A percentile compares a stretch with the other conserved stretches of the same genome.
Conservation (phyloP, 176 grass and related monocot genomes). For the Urochloa ruziziensis region DNA sequence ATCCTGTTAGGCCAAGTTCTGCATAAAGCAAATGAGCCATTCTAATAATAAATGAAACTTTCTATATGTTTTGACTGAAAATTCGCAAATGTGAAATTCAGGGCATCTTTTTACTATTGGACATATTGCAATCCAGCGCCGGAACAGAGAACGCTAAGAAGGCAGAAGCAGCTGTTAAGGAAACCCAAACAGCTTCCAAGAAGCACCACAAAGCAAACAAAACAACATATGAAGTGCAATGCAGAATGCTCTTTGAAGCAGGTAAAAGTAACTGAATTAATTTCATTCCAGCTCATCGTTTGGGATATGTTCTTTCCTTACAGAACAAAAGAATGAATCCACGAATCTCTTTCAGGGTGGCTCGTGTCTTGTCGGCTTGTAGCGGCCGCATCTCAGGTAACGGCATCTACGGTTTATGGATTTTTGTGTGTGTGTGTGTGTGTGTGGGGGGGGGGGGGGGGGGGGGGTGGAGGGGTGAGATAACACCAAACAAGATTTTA, state of each 20-base stretch:
- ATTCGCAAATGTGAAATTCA: not conserved
- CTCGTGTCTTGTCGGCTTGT: not conserved
- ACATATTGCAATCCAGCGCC: not conserved
- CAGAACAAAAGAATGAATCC: not conserved
- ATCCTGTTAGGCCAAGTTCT: not conserved
- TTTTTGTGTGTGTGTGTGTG: too few relatives aligned
- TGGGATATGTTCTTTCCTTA: constrained; percentile 5
- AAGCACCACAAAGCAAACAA: not conserved
- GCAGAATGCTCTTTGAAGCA: not conserved
- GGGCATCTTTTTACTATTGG: not conserved
- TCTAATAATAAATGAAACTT: not conserved
- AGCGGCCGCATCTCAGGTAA: not conserved
- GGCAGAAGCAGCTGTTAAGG: not conserved
- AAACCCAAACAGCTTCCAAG: not conserved
- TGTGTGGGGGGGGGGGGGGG: too few relatives aligned
- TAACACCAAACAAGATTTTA: not conserved
- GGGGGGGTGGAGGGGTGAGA: too few relatives aligned
- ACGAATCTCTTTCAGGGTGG: not conserved
- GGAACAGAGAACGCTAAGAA: not conserved
- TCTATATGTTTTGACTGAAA: not conserved
- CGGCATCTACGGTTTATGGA: not conserved
- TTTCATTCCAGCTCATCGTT: not conserved
- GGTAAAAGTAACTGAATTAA: not conserved
- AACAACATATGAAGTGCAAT: not conserved
- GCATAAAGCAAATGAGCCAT: not conserved